Evolutionary conservation across 2,329 filamentous ascomycete species (phyloP).

Genomic region (Monascus ruber): DNA sequence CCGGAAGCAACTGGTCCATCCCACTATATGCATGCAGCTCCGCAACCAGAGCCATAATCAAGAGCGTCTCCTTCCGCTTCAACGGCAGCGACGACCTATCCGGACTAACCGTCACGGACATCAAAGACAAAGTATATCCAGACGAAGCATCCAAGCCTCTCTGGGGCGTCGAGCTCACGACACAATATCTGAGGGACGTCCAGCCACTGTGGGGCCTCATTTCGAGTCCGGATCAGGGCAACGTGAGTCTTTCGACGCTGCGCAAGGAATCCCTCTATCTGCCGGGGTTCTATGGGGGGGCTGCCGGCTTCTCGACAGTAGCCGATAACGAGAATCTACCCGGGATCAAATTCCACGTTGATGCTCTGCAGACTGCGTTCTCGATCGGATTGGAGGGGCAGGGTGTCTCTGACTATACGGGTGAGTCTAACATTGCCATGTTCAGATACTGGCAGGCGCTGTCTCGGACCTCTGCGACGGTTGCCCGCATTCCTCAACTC

Average conservation of each 20-base stretch:
- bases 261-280: constrained; percentile 20
- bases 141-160: constrained; percentile 19
- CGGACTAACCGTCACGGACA: constrained; percentile 21
- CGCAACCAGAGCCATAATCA: constrained; percentile 33
- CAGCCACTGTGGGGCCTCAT: constrained; percentile 33
- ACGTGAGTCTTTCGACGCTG: constrained; percentile 23
- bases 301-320: constrained; percentile 1
- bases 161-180: constrained; percentile 29
- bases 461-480: constrained; percentile 6
- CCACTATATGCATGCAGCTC: constrained; percentile 36
- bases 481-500: no score
- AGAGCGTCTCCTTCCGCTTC: constrained; percentile 30
- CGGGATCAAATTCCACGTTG: constrained; percentile 19
- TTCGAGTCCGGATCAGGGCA: constrained; percentile 14
- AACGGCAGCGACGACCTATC: constrained; percentile 24
- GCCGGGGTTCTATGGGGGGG: constrained; percentile 11
- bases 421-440: constrained; percentile 29
- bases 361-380: constrained; percentile 13
- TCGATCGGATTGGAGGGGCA: background rate
- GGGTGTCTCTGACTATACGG: constrained; percentile 22
- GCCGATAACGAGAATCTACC: constrained; percentile 21
- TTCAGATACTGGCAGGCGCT: constrained; percentile 31
- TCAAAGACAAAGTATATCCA: constrained; percentile 28
- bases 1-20: constrained; percentile 31
- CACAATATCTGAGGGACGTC: constrained; percentile 12